A percentile compares a stretch with the other conserved stretches of the same genome.
These are phyloP conservation scores for Camellia oleifera DNA, from an alignment of 179 eudicot genomes.

Conservation along the genomic window DNA sequence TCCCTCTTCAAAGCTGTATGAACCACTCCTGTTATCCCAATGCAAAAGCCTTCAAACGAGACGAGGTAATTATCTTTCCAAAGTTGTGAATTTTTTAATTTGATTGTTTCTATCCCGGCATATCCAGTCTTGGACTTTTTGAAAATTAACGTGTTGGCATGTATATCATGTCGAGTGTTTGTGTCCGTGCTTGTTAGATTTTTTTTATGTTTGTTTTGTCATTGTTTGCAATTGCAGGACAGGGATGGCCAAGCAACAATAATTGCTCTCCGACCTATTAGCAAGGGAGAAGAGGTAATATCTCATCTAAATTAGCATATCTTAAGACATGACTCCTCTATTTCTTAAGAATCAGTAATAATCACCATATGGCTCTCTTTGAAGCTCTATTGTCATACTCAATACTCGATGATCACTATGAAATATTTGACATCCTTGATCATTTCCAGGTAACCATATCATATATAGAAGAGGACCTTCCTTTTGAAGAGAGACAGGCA, in stretches of 20 bases:
- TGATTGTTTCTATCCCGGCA: not conserved
- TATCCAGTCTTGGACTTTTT: too few relatives aligned
- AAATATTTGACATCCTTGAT: not conserved
- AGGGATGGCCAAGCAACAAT: conserved; percentile 86
- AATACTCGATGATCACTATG: not conserved
- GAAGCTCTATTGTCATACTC: not conserved
- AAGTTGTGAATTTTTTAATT: not conserved
- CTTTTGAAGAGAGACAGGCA: conserved; percentile 70
- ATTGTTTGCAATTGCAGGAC: conserved; percentile 48
- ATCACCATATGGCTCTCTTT: not conserved
- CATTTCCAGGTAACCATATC: conserved; percentile 75
- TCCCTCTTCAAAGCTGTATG: conserved; percentile 94
- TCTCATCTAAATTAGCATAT: not conserved
- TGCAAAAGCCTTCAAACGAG: conserved; percentile 95
- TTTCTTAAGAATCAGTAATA: not conserved
- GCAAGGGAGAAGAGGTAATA: conserved; percentile 77
- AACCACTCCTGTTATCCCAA: conserved; percentile 91
- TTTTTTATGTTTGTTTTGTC: not conserved
- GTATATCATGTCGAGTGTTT: too few relatives aligned
- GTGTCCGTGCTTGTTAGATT: too few relatives aligned
- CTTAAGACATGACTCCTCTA: not conserved
- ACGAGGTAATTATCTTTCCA: conserved; percentile 50
- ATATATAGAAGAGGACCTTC: conserved; percentile 84
- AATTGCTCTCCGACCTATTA: conserved; percentile 55
- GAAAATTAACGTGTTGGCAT: too few relatives aligned